Base-by-base conservation (phyloP, 2,329 filamentous ascomycete genomes). In the Kalaharituber pfeilii region DNA sequence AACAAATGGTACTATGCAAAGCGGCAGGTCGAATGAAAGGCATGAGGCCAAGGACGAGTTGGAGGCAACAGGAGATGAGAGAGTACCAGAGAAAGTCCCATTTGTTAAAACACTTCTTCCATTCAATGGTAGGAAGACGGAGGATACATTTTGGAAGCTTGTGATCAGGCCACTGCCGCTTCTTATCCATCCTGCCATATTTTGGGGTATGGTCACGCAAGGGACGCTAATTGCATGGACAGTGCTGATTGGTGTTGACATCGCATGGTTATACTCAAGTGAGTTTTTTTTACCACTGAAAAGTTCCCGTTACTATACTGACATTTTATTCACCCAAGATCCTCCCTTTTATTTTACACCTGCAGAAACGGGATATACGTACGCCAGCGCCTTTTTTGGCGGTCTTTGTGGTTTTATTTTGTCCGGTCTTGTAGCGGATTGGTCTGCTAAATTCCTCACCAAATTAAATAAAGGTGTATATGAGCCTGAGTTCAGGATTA, bases 211-310 rank as follows among this genome's bases (percentile, higher is more conserved):
- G 56, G 18, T 95, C 2, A 85, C 88, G 50, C 88, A 94, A 73
- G 88, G 88, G 15, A 79, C 84, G 3, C 78, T 94, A 65, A 94
- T 95, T 64, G 89, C 88, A 60, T 96, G 89, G 88, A 94, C 88
- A 1, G 85, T 95, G 15, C 86, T 95, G 65, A 89, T 94, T 60
- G 84, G 85, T 54, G 82, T 91, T 57, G 79, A 91, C 60, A 71
- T 93, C 13, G 30, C 30, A 36, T 36, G 30, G 30, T 36, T 36
- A 15, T 36, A 36, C 18, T 15, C 13, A 36, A 15, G 54, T 59
- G 52, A 55, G 27, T 50, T 50, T 15, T 27, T 49, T 15, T 2
- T 36, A 3, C 3, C 18, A 6, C 6, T 36, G 30, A 15, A 36
- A 13, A 13, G 18, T 36, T 36, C 18, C 30, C 45, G 25, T 20